These are phyloP conservation scores for Westerdykella ornata DNA, from an alignment of 2,329 filamentous ascomycete genomes.

Conservation along the genomic window DNA sequence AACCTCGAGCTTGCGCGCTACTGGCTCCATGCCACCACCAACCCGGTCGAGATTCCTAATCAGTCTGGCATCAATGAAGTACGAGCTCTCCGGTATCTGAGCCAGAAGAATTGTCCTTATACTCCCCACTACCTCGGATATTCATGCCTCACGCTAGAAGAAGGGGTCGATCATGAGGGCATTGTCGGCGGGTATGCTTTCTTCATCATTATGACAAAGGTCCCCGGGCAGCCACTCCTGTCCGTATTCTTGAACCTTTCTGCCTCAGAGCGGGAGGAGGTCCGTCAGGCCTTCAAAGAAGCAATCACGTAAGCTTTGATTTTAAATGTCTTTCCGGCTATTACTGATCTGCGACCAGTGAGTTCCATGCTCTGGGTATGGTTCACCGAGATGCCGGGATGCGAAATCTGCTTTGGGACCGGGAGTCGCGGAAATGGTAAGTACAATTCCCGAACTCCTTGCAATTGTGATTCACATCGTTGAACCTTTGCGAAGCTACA, in stretches of 20 bases:
- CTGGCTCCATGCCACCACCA: background rate
- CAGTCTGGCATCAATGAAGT: constrained; percentile 1
- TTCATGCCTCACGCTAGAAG: background rate
- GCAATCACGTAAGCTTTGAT: constrained; percentile 7
- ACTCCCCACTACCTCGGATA: constrained; percentile 3
- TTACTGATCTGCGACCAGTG: background rate
- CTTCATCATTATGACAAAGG: constrained; percentile 11
- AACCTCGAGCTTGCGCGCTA: background rate
- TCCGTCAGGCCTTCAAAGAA: constrained; percentile 8
- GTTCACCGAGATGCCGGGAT: constrained; percentile 1
- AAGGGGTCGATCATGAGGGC: background rate
- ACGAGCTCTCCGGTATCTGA: constrained; percentile 3
- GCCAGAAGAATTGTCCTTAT: background rate
- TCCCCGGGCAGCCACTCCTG: constrained; percentile 3
- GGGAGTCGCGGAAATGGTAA: constrained; percentile 7
- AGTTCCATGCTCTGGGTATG: background rate
- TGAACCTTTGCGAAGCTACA: constrained; percentile 3
- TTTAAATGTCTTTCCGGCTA: background rate
- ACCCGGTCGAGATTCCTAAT: background rate
- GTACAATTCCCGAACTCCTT: background rate
- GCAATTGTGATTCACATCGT: background rate
- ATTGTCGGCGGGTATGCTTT: constrained; percentile 7
- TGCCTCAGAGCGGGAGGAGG: constrained; percentile 3
- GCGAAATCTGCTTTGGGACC: constrained; percentile 7
- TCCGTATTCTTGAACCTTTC: constrained; percentile 1